Base-by-base conservation (phyloP, 306 rosid species). In the Medicago ruthenica region DNA sequence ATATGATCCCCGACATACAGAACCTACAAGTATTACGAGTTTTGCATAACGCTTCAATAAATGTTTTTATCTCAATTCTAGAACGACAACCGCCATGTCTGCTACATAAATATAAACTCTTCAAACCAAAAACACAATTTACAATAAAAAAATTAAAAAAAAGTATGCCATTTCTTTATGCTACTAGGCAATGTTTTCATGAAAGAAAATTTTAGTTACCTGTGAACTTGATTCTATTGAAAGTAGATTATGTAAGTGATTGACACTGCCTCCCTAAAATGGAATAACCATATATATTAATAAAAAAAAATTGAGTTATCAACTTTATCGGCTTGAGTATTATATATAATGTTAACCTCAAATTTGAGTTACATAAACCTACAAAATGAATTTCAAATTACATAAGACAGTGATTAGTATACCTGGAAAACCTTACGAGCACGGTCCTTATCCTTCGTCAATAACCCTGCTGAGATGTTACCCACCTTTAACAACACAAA, bases 1-100 rank as follows among this genome's bases (percentile, higher is more conserved):
- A 96, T 92, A 81, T 92, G 99, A 84, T 96, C 99, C 65, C 99
- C 98, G 72, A 90, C 98, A 79, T 96, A 96, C 16, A 96, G 92
- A 90, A 96, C 99, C 99, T 95, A 75, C 60, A 77, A 60, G 36
- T 39, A 51, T 72, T 79, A 9, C 57, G 21, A 16, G 11, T 37
- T 75, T 67, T 40, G 14, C 42, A 78, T 16, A 51, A 73, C 75
- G 45, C 24, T 21, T 72, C 67, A 65, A 39, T 17, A 54, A 84
- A 62, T 17, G 48, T 11, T 44, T 20, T 3, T 42, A 67, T 37
- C 18, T 20, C 14, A 18, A 61, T 69, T 78, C 63, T 47, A 70
- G 44, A 75, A 51, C 40, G 34, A 39, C 68, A 63, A 27, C 48
- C 40, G 16, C 18, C 36, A 66, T 36, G n/a, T 6, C 20, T 41